These are phyloP conservation scores for Rutstroemia sp. DNA, from an alignment of 2,329 filamentous ascomycete species.

Conservation along the genomic window DNA sequence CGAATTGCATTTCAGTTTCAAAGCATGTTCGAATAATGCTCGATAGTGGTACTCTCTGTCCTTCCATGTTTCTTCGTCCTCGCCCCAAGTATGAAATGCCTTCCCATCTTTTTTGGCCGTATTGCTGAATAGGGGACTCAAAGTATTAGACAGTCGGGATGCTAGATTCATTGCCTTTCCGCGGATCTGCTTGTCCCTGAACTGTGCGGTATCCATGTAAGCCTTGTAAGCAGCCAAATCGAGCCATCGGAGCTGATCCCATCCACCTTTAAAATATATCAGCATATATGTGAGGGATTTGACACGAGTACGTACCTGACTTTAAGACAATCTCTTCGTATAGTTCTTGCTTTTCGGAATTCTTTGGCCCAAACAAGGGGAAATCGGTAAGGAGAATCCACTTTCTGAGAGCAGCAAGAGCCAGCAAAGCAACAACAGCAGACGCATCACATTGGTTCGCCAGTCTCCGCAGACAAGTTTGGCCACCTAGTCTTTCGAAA, in stretches of 20 bases:
- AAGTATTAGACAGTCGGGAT: background rate
- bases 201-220: background rate
- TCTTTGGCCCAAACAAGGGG: background rate
- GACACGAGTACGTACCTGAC: background rate
- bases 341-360: background rate
- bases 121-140: constrained; percentile 4
- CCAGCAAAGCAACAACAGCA: constrained; percentile 1
- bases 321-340: background rate
- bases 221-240: constrained; percentile 10
- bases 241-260: constrained; percentile 5
- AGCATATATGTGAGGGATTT: constrained; percentile 1
- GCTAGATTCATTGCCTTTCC: constrained; percentile 7
- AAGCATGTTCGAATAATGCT: constrained; percentile 11
- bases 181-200: constrained; percentile 1
- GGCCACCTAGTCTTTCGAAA: background rate
- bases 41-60: constrained; percentile 5
- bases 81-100: constrained; percentile 5
- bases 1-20: constrained; percentile 10
- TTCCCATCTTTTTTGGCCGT: background rate
- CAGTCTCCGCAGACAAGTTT: background rate
- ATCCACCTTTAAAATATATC: constrained; percentile 6
- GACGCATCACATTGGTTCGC: background rate
- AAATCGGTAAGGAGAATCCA: background rate
- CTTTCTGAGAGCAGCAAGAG: background rate
- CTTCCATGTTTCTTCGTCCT: constrained; percentile 1